Evolutionary conservation across 805 yeast species (phyloP).

Genomic region (Ogataea angusta): DNA sequence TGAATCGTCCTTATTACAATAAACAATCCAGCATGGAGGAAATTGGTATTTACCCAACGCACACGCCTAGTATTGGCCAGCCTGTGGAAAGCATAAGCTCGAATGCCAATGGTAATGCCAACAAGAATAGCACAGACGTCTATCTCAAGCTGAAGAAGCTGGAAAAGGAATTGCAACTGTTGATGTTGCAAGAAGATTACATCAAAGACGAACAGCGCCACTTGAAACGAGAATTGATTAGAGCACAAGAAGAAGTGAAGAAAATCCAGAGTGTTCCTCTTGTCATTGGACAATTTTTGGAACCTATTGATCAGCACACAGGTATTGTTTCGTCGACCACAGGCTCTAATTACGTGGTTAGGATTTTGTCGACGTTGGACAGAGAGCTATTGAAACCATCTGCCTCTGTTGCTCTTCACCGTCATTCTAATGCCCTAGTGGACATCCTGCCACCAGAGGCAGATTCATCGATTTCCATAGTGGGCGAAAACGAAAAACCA

Average conservation of each 20-base stretch:
- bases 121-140: slow-evolving; percentile 50
- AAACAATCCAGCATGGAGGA: slow-evolving; percentile 50
- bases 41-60: slow-evolving; percentile 46
- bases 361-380: slow-evolving; percentile 91
- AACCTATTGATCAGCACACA: slow-evolving; percentile 93
- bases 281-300: slow-evolving; percentile 96
- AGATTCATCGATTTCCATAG: slow-evolving; percentile 91
- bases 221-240: slow-evolving; percentile 84
- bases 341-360: slow-evolving; percentile 94
- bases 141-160: slow-evolving; percentile 82
- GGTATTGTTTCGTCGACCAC: slow-evolving; percentile 98
- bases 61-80: slow-evolving; percentile 27
- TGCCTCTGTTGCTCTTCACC: slow-evolving; percentile 94
- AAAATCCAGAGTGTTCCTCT: slow-evolving; percentile 96
- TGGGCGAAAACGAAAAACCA: slow-evolving; percentile 91
- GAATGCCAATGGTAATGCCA: slow-evolving; percentile 23
- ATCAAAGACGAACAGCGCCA: slow-evolving; percentile 98
- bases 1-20: background rate
- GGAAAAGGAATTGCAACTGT: slow-evolving; percentile 84
- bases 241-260: slow-evolving; percentile 98
- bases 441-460: slow-evolving; percentile 99
- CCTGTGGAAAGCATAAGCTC: slow-evolving; percentile 23
- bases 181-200: slow-evolving; percentile 89
- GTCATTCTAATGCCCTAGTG: slow-evolving; percentile 96
- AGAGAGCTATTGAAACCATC: slow-evolving; percentile 92